Evolutionary conservation across 106 monocot species (phyloP).

Genomic region (Dioscorea alata): DNA sequence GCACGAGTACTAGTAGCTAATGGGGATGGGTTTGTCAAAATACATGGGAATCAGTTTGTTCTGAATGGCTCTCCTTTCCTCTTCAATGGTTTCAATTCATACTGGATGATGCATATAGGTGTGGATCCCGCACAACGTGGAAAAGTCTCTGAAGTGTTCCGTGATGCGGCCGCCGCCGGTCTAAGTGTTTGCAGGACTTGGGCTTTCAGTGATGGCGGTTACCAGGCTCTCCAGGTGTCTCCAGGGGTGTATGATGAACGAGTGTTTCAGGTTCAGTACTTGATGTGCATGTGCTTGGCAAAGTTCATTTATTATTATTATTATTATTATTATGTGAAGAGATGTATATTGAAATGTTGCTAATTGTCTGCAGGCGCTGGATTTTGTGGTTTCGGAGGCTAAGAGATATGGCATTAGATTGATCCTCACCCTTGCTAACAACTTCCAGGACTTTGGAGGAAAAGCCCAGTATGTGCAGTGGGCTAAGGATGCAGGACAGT

Average conservation of each 20-base stretch:
- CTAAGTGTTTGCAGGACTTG: constrained; percentile 42
- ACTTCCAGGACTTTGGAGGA: constrained; percentile 47
- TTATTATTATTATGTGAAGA: background rate
- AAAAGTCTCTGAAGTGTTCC: constrained; percentile 34
- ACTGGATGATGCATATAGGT: constrained; percentile 51
- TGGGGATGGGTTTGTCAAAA: constrained; percentile 14
- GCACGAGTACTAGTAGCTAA: background rate
- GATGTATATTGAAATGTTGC: too few relatives aligned
- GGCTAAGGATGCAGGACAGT: constrained; percentile 22
- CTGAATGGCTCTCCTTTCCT: constrained; percentile 31
- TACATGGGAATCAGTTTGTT: constrained; percentile 18
- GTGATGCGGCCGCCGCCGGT: constrained; percentile 24
- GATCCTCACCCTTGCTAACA: constrained; percentile 45
- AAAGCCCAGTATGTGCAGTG: constrained; percentile 38
- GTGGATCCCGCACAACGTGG: constrained; percentile 15
- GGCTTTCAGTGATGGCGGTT: constrained; percentile 42
- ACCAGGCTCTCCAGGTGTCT: constrained; percentile 29
- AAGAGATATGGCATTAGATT: constrained; percentile 15
- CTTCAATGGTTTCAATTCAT: constrained; percentile 61
- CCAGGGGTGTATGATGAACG: constrained; percentile 41
- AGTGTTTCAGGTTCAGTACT: constrained; percentile 27
- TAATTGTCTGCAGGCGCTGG: constrained; percentile 21
- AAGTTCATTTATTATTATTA: background rate
- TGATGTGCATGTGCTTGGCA: background rate
- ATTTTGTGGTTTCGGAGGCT: constrained; percentile 48